Conservation (phyloP, 1,284 basidiomycete species). For the Malassezia sympodialis region DNA sequence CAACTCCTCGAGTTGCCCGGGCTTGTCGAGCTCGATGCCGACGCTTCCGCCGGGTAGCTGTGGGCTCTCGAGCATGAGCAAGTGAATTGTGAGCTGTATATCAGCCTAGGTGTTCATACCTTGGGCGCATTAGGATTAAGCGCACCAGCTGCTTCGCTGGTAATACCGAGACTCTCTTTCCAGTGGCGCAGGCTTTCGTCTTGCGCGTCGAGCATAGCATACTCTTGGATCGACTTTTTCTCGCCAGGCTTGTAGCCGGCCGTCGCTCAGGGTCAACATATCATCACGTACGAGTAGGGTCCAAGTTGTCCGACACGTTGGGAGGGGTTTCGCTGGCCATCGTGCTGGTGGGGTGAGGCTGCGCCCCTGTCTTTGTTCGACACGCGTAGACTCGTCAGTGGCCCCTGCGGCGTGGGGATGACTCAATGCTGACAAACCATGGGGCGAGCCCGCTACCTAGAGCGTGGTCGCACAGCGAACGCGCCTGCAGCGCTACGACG, state of each 20-base stretch:
- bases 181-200: slow-evolving; percentile 71
- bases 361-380: not conserved
- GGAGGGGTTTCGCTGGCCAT: slow-evolving; percentile 2
- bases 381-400: not conserved
- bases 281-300: slow-evolving; percentile 12
- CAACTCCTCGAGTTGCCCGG: slow-evolving; percentile 49
- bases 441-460: not conserved
- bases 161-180: slow-evolving; percentile 79
- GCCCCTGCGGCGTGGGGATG: slow-evolving; percentile 10
- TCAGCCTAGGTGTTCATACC: slow-evolving; percentile 14
- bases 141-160: slow-evolving; percentile 49
- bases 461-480: not conserved
- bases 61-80: slow-evolving; percentile 51
- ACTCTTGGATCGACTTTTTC: slow-evolving; percentile 53
- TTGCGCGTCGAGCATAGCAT: slow-evolving; percentile 61
- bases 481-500: not conserved
- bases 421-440: slow-evolving; percentile 1
- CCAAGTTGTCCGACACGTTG: slow-evolving; percentile 12
- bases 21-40: slow-evolving; percentile 52
- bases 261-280: slow-evolving; percentile 25
- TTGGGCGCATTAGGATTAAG: slow-evolving; percentile 44
- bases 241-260: slow-evolving; percentile 47
- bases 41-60: slow-evolving; percentile 46
- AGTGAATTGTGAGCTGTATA: slow-evolving; percentile 31
- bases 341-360: not conserved